Evolutionary conservation across 352 stramenopile species (phyloP).

Genomic region (Pythium chondricola): DNA sequence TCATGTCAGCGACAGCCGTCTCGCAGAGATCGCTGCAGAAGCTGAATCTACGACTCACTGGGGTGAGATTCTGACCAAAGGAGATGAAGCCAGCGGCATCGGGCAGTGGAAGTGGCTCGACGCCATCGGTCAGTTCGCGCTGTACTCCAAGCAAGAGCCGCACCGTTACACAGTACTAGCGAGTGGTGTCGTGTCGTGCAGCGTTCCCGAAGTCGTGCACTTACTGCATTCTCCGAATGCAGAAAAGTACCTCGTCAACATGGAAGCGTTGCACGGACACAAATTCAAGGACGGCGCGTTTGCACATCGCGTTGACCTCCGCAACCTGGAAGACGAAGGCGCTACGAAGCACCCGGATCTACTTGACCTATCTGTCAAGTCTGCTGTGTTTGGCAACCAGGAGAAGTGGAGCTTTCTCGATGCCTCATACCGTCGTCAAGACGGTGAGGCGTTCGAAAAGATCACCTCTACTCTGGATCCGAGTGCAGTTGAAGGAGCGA

Average conservation of each 20-base stretch:
- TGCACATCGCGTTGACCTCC: conserved; percentile 13
- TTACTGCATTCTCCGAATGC: conserved; percentile 6
- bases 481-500: conserved; percentile 3
- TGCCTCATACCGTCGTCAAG: conserved; percentile 5
- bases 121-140: conserved; percentile 11
- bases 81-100: background rate
- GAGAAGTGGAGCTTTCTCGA: conserved; percentile 23
- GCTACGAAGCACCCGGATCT: background rate
- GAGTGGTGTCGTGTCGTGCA: conserved; percentile 12
- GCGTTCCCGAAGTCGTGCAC: conserved; percentile 12
- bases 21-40: conserved; percentile 4
- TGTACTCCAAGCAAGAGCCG: conserved; percentile 18
- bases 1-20: conserved; percentile 6
- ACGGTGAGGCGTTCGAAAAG: conserved; percentile 19
- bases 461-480: conserved; percentile 15
- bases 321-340: conserved; percentile 1
- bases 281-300: conserved; percentile 22
- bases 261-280: conserved; percentile 16
- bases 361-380: conserved; percentile 19
- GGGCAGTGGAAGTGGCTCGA: conserved; percentile 20
- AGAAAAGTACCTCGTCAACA: conserved; percentile 11
- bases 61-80: conserved; percentile 13
- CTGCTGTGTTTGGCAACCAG: conserved; percentile 16
- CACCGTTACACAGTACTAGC: conserved; percentile 10
- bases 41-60: conserved; percentile 15